These are phyloP conservation scores for Gracilaria domingensis DNA, from an alignment of 23 red algal species.

Conservation along the genomic window DNA sequence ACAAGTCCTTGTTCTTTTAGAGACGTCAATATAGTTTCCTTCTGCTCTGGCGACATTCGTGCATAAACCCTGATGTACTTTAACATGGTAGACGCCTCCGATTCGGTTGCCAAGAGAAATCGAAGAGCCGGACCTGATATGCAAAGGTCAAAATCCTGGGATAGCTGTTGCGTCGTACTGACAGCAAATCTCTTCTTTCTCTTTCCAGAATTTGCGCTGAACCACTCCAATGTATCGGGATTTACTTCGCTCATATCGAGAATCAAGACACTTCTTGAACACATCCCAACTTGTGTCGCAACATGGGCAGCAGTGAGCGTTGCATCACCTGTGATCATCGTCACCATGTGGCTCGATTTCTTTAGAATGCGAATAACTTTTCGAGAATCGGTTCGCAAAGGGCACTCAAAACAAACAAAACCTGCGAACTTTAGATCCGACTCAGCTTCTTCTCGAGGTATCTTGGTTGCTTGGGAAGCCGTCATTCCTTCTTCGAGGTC, in stretches of 20 bases:
- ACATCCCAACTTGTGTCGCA: conserved; percentile 90
- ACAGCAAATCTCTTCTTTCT: conserved; percentile 57
- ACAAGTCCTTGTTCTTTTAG: conserved; percentile 89
- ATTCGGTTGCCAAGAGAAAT: conserved; percentile 35
- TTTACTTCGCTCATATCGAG: conserved; percentile 61
- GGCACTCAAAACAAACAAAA: conserved; percentile 95
- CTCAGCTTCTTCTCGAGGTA: conserved; percentile 80
- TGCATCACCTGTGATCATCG: conserved; percentile 97
- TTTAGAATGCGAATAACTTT: conserved; percentile 78
- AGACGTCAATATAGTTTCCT: conserved; percentile 84
- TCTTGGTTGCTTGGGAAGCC: conserved; percentile 31
- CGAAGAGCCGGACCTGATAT: conserved; percentile 87
- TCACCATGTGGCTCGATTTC: conserved; percentile 81
- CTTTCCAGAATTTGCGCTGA: conserved; percentile 78
- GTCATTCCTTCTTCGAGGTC: conserved; percentile 66
- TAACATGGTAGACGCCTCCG: conserved; percentile 24
- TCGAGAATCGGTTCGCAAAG: conserved; percentile 86
- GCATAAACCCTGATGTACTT: conserved; percentile 91
- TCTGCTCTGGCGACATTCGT: conserved; percentile 91
- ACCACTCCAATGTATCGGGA: conserved; percentile 79
- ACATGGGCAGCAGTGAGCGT: conserved; percentile 94
- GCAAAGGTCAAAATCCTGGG: conserved; percentile 82
- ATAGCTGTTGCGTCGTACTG: conserved; percentile 40
- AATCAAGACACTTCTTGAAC: conserved; percentile 75
- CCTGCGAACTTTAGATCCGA: conserved; percentile 85